A percentile compares a stretch with the other conserved stretches of the same genome.
Evolutionary conservation across 345 rosid species (phyloP).

Genomic region (Barbarea vulgaris): DNA sequence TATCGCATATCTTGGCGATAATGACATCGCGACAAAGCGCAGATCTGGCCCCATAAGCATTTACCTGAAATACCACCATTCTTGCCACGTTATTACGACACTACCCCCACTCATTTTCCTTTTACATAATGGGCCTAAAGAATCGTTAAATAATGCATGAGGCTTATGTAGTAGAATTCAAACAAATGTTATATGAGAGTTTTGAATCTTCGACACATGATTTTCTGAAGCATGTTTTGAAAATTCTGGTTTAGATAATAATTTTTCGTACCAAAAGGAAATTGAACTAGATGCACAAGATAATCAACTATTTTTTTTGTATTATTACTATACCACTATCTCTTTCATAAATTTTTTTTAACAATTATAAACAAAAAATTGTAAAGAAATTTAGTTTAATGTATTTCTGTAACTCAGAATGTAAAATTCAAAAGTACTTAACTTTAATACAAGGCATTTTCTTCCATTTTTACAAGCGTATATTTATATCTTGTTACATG

Average conservation of each 20-base stretch:
- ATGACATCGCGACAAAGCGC: slow-evolving; percentile 53
- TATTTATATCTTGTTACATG: background rate
- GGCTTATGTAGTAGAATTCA: background rate
- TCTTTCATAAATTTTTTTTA: no score
- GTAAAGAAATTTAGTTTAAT: no score
- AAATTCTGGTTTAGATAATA: no score
- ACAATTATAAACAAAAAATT: no score
- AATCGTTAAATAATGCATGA: background rate
- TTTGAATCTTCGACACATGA: no score
- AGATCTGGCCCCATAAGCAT: slow-evolving; percentile 55
- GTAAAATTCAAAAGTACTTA: background rate
- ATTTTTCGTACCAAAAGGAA: no score
- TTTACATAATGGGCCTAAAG: background rate
- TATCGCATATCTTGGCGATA: slow-evolving; percentile 64
- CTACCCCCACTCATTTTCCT: background rate
- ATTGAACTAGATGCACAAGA: no score
- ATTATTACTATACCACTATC: no score
- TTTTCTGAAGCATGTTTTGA: no score
- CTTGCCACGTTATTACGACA: slow-evolving; percentile 8
- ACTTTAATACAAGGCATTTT: background rate
- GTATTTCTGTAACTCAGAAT: background rate
- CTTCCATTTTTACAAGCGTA: background rate
- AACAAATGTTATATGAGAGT: no score
- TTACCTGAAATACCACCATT: slow-evolving; percentile 37
- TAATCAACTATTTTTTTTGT: no score